Base-by-base conservation (phyloP, 306 rosid genomes). In the Fragaria nilgerrensis region DNA sequence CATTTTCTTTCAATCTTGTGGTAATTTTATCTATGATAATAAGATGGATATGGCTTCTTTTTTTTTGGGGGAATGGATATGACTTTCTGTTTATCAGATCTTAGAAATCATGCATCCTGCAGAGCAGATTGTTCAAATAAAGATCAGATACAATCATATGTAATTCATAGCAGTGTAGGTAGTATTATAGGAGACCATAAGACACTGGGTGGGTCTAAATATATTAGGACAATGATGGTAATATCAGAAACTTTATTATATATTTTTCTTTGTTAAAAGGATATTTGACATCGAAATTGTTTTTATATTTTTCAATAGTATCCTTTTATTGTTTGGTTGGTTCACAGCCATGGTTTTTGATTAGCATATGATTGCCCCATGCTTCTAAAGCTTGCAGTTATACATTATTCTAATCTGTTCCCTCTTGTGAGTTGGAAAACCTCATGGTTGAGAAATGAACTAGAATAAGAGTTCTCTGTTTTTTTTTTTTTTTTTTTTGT, bases 151-250 rank as follows among this genome's bases (percentile, higher is more conserved):
- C 44, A 39, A 52, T 19, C 9, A 20, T 19, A 6, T 29, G 14
- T 70, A 27, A 45, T 70, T 70, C n/a, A 22, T 56, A 52, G 59
- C 58, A 7, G 8, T 29, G 43, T 70, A 72, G 58, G 39, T 52
- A 72, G 34, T 52, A n/a, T 50, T 53, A 4, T 59, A n/a, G 50
- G 43, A 73, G 67, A 52, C 19, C 36, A 37, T 23, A 73, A 74
- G 55, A 41, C 53, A 52, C 3, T 56, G 20, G 43, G 27, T 41
- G 3, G 23, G 11, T 16, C 20, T 27, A 56, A 23, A 50, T 39
- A n/a, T n/a, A 55, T 37, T 55, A 3, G 15, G 41, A 58, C 68
- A 22, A 23, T 23, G 68, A 23, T 55, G 68, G 76, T 72, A 50
- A 72, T 34, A 22, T 73, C 77, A 73, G 67, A 5, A 19, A 72